Conservation (phyloP, 768 basidiomycete genomes). For the Suillus sp. region DNA sequence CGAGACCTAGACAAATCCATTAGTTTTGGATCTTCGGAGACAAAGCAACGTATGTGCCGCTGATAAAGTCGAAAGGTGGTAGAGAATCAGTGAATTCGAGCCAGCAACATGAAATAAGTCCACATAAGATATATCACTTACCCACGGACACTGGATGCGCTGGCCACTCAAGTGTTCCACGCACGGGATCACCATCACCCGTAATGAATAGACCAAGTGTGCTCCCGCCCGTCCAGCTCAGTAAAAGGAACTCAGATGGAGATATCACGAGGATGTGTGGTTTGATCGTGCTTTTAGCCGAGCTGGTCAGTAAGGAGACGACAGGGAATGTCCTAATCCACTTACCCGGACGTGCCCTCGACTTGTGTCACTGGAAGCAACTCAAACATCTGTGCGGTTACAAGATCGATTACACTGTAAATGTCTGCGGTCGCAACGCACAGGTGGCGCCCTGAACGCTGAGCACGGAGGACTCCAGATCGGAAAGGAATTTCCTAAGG, state of each 20-base stretch:
- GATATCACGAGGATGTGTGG: slow-evolving; percentile 77
- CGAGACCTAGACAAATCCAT: slow-evolving; percentile 54
- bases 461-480: slow-evolving; percentile 56
- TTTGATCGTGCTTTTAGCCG: slow-evolving; percentile 29
- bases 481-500: slow-evolving; percentile 72
- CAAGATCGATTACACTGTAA: slow-evolving; percentile 82
- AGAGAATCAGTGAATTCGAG: neutral
- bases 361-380: slow-evolving; percentile 82
- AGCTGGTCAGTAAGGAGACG: neutral
- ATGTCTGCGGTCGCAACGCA: slow-evolving; percentile 72
- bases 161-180: slow-evolving; percentile 88
- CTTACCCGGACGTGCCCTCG: slow-evolving; percentile 38
- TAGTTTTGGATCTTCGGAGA: neutral
- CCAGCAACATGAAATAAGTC: slow-evolving; percentile 6
- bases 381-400: slow-evolving; percentile 65
- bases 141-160: slow-evolving; percentile 75
- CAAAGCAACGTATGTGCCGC: neutral
- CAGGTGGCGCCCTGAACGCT: slow-evolving; percentile 61
- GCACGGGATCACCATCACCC: slow-evolving; percentile 81
- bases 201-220: slow-evolving; percentile 89
- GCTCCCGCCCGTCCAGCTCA: slow-evolving; percentile 80
- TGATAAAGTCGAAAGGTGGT: neutral
- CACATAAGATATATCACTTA: slow-evolving; percentile 41
- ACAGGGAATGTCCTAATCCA: slow-evolving; percentile 19
- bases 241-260: slow-evolving; percentile 80